phyloP scores from a whole-genome alignment of 108 stramenopile species.

The Nitzschia palea region DNA sequence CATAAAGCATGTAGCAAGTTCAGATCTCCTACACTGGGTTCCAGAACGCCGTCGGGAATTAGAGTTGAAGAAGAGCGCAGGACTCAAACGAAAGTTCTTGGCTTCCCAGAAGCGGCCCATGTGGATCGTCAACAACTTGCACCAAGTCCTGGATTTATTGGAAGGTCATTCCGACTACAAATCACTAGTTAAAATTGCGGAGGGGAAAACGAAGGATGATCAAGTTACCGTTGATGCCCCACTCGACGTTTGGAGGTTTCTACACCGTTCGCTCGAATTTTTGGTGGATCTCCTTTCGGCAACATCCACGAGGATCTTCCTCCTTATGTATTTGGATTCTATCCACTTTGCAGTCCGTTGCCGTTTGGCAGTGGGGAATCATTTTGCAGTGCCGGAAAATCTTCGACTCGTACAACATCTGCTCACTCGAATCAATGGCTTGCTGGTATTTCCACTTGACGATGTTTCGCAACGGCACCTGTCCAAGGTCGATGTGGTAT shows the following conservation, averaged over 20 bases:
- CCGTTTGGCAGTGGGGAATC: constrained; percentile 34
- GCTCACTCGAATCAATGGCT: constrained; percentile 32
- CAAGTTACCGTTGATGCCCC: constrained; percentile 17
- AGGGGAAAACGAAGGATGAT: constrained; percentile 8
- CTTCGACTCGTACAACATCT: constrained; percentile 45
- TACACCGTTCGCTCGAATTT: constrained; percentile 56
- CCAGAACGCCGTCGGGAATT: constrained; percentile 39
- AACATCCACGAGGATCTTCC: constrained; percentile 46
- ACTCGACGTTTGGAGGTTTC: constrained; percentile 33
- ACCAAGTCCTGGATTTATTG: constrained; percentile 23
- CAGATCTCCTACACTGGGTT: constrained; percentile 31
- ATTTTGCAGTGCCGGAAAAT: constrained; percentile 34
- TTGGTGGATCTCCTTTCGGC: constrained; percentile 54
- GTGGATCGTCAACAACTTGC: constrained; percentile 35
- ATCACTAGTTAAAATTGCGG: constrained; percentile 13
- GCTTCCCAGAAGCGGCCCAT: constrained; percentile 19
- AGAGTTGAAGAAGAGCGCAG: constrained; percentile 41
- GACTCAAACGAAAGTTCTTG: constrained; percentile 36
- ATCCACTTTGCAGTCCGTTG: constrained; percentile 56
- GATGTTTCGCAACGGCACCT: constrained; percentile 30
- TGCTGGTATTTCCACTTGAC: constrained; percentile 41
- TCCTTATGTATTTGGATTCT: constrained; percentile 50
- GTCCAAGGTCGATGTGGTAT: constrained; percentile 33
- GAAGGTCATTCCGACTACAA: constrained; percentile 37
- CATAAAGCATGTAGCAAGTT: constrained; percentile 13